Percentiles rank a stretch among this genome's conserved stretches.
phyloP scores from a whole-genome alignment of 2,329 filamentous ascomycete species.

The Alternaria conjuncta region DNA sequence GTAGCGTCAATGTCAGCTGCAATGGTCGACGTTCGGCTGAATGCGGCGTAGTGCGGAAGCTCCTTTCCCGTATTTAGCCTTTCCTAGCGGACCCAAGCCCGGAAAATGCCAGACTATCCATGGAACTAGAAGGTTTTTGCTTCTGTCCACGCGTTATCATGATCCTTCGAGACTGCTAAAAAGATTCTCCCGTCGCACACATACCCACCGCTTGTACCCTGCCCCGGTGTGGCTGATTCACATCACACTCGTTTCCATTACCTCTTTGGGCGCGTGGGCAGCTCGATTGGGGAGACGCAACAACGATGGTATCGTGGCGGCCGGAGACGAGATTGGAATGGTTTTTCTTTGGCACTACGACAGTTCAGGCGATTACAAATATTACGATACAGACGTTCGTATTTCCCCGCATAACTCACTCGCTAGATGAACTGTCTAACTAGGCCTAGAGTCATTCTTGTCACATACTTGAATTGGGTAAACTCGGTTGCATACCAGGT shows the following conservation, averaged over 20 bases:
- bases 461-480: slow-evolving; percentile 26
- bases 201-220: not conserved
- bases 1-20: not conserved
- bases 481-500: slow-evolving; percentile 26
- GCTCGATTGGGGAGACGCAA: not conserved
- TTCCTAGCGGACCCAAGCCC: not conserved
- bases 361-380: slow-evolving; percentile 17
- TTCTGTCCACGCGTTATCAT: not conserved
- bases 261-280: not conserved
- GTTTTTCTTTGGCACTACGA: slow-evolving; percentile 21
- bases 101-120: not conserved
- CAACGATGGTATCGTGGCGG: slow-evolving; percentile 2
- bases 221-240: not conserved
- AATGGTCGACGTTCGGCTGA: not conserved
- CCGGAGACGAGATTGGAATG: slow-evolving; percentile 17
- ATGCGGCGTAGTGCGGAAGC: not conserved
- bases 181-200: not conserved
- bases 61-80: not conserved
- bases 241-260: not conserved
- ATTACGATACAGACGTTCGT: slow-evolving; percentile 23
- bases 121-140: not conserved
- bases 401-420: not conserved
- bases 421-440: not conserved
- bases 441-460: slow-evolving; percentile 12
- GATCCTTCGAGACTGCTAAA: not conserved